Evolutionary conservation across 2,329 filamentous ascomycete genomes (phyloP), one percentile per base, ranked within the genome.

Genomic region (Aureobasidium sp.): DNA sequence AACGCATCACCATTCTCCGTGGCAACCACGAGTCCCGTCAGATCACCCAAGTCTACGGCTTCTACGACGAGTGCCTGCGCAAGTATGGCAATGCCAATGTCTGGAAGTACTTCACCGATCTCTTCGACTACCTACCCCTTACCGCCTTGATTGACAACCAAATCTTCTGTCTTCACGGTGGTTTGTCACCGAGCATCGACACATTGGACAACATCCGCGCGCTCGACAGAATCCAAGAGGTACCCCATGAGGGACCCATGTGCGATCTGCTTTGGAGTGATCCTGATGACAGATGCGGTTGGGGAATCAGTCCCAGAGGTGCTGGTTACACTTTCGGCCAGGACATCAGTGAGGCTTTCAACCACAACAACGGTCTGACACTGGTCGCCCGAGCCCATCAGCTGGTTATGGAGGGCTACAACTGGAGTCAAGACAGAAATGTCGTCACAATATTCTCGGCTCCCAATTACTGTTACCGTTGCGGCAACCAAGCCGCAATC

Each of bases 381-480:
- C 82, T 97, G 66, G 95, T 99, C 73, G 94, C 94, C 64, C 85
- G 94, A 77, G 94, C 94, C 62, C 94, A 99, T 82, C 94, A 99
- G 80, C 81, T 99, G 75, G 94, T 99, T 64, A 99, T 97, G 93
- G 94, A 99, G 77, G 94, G 94, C 53, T 99, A 97, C 78, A 99
- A 97, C 76, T 99, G 94, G 94, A 97, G 92, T 67, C 94, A 97
- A 77, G 94, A 97, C 74, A 82, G 93, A 68, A 97, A 99, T 69
- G 94, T 99, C 57, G 94, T 99, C 65, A 99, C 94, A 41, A 97
- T 99, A 72, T 99, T 99, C 81, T 97, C 92, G 27, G 92, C 92
- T 9, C 92, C 92, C 0, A 97, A 97, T 74, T 97, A 97, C 80
- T 97, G 92, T 77, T 97, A 97, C 77, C 86, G 91, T 66, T 97